Evolutionary conservation across 1,284 basidiomycete genomes (phyloP), one percentile per base, ranked within the genome.

Genomic region (Boletus nobilissimus): DNA sequence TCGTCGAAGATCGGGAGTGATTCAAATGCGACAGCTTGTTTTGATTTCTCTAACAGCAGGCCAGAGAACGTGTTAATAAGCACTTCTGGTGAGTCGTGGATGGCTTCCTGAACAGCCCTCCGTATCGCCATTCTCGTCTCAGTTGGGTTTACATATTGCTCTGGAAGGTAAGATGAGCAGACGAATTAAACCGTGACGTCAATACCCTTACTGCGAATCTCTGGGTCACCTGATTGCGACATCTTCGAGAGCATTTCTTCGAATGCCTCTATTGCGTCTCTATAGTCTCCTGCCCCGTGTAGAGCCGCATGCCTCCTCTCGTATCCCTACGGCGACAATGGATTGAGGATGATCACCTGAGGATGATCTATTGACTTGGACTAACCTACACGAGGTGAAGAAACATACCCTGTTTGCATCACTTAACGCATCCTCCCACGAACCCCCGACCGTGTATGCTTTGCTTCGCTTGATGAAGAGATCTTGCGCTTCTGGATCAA

Each of bases 261-360:
- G 26, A 71, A 62, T 29, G 70, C 39, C 11, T 19, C 36, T 5
- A 71, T 40, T 40, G n/a, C n/a, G n/a, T n/a, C n/a, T n/a, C n/a
- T n/a, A n/a, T n/a, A n/a, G n/a, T n/a, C n/a, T n/a, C n/a, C 57
- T 36, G 68, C 51, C 36, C 32, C 14, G 51, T 36, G 51, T 13
- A 71, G 46, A 6, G 46, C 63, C 26, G n/a, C 71, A 40, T 73
- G 48, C 22, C 36, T 73, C 36, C 46, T 51, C 48, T 73, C 71
- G 18, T 67, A 73, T 3, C 71, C 63, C 71, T 48, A 68, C 19
- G 71, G 71, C 16, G 36, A 66, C 22, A 19, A 24, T 6, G 70
- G 40, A 34, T 62, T n/a, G 36, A 62, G 57, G 8, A 40, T 9
- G 11, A 71, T 32, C 32, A 62, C 39, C 70, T 71, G 22, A 5